Evolutionary conservation across 2,329 filamentous ascomycete genomes (phyloP).

Genomic region (Scedosporium boydii): DNA sequence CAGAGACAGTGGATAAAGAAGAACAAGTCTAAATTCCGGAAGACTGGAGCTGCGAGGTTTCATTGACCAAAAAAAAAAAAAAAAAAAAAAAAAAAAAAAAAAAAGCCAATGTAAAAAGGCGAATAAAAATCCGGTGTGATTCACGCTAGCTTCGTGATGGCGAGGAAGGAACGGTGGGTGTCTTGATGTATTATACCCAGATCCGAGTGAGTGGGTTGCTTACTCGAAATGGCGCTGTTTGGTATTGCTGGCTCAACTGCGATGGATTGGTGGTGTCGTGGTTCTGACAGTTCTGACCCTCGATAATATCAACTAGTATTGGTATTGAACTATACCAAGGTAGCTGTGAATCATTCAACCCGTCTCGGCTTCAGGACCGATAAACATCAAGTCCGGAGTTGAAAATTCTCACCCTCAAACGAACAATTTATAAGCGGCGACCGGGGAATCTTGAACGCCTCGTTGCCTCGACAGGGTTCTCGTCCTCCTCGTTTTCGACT

Average conservation of each 20-base stretch:
- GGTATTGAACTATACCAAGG: not conserved
- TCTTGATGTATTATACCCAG: not conserved
- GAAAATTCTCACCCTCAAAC: not conserved
- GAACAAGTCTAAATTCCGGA: too few species aligned
- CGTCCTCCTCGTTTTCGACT: too few species aligned
- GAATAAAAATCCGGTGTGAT: not conserved
- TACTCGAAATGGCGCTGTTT: not conserved
- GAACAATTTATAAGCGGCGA: too few species aligned
- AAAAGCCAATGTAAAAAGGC: too few species aligned
- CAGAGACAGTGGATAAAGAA: too few species aligned
- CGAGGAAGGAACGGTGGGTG: not conserved
- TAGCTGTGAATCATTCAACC: not conserved
- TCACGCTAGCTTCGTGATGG: not conserved
- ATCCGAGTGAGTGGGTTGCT: not conserved
- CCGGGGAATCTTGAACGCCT: too few species aligned
- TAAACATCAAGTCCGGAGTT: not conserved
- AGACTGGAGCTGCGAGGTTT: too few species aligned
- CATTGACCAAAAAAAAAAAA: too few species aligned
- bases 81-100: too few species aligned
- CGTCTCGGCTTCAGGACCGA: not conserved
- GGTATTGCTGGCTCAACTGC: not conserved
- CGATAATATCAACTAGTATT: not conserved
- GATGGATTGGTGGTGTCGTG: not conserved
- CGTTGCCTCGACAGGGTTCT: too few species aligned
- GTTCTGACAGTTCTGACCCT: not conserved